Conservation (phyloP, 305 asterid genomes). For the Fraxinus floribunda region DNA sequence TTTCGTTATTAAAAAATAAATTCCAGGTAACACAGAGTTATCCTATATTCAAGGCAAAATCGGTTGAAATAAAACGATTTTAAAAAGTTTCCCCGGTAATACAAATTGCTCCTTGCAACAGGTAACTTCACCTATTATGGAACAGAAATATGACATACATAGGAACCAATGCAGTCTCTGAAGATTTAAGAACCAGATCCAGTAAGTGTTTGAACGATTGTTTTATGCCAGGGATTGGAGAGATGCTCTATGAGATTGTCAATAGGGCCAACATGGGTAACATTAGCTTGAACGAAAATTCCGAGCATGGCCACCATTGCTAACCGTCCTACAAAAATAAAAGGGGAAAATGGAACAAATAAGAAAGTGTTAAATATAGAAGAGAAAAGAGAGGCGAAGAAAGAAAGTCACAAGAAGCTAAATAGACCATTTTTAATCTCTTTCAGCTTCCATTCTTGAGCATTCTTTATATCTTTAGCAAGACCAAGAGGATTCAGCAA, state of each 20-base stretch:
- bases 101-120: not conserved
- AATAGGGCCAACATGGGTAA: constrained; percentile 81
- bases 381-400: not conserved
- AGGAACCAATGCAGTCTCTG: not conserved
- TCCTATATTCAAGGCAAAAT: not conserved
- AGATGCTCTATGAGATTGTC: constrained; percentile 83
- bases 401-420: not conserved
- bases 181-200: constrained; percentile 45
- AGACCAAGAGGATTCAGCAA: constrained; percentile 82
- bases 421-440: constrained; percentile 81
- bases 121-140: not conserved
- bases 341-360: not conserved
- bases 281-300: constrained; percentile 76
- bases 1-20: not conserved
- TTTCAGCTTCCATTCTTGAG: constrained; percentile 80
- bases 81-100: not conserved
- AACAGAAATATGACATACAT: not conserved
- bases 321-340: constrained; percentile 51
- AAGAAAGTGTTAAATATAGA: not conserved
- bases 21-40: not conserved
- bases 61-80: not conserved
- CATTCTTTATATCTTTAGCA: constrained; percentile 80
- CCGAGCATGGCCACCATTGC: constrained; percentile 97
- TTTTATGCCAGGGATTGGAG: constrained; percentile 87
- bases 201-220: constrained; percentile 65